Evolutionary conservation across 306 rosid genomes (phyloP), one percentile per base, ranked within the genome.

Genomic region (Ziziphus jujuba): DNA sequence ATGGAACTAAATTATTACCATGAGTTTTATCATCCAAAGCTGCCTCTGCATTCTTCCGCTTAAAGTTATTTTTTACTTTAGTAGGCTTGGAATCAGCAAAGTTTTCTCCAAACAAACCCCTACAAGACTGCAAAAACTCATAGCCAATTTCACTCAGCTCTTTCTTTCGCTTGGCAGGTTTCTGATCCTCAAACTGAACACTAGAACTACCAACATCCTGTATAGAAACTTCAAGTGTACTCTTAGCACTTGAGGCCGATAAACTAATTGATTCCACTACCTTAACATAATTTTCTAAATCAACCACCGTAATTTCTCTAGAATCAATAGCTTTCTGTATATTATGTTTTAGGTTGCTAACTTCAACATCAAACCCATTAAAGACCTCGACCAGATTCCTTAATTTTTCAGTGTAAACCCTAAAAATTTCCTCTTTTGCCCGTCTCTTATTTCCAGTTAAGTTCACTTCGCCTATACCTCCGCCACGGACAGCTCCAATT

Each of bases 401-500:
- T 72, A 87, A 77, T 71, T 74, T 90, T 59, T 86, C 98, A 45
- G 40, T 40, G 61, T 65, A 63, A 35, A 70, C 53, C 72, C 73
- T 77, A 38, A 56, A 72, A 64, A 16, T 83, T 38, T 82, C 88
- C 33, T 84, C 95, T 69, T 82, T 90, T 15, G 54, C 80, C 63
- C 63, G 82, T 59, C 59, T 85, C 79, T 79, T 90, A 72, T 59
- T 80, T 31, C 84, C 91, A 75, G 34, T 60, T 31, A 64, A 62
- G 61, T 77, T 80, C 63, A 53, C 70, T 31, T 81, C 96, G 58
- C 75, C 74, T 16, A 72, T 50, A 21, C 72, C 72, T 33, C 87
- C 82, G 43, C 83, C 77, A 8, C 87, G 90, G 36, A 90, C 78
- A 69, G 85, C 70, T 75, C 95, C 99, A 65, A 85, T 57, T 2